Percentiles rank a stretch among this genome's conserved stretches.
phyloP scores from a whole-genome alignment of 1,284 basidiomycete species.

The Cryptococcus amylolentus region DNA sequence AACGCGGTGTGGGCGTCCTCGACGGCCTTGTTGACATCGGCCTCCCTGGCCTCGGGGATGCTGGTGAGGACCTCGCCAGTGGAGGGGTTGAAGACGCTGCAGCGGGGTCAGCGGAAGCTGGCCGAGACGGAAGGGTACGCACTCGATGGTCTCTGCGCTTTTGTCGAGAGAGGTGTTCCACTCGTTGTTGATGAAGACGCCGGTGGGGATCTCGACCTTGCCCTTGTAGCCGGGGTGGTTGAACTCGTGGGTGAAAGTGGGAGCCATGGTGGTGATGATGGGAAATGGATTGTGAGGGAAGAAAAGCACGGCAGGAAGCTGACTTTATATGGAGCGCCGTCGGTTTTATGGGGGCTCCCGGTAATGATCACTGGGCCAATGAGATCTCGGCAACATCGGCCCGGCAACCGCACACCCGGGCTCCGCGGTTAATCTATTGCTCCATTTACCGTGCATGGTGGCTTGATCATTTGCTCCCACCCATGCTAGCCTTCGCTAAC shows the following conservation, averaged over 20 bases:
- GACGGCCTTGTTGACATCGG: slow-evolving; percentile 73
- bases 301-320: slow-evolving; percentile 1
- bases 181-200: slow-evolving; percentile 78
- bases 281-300: not conserved
- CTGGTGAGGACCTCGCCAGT: slow-evolving; percentile 67
- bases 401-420: no score
- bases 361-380: no score
- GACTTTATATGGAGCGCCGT: no score
- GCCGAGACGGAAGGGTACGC: slow-evolving; percentile 16
- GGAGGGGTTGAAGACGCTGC: slow-evolving; percentile 72
- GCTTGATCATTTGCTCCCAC: no score
- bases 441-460: no score
- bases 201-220: slow-evolving; percentile 63
- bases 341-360: no score
- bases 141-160: slow-evolving; percentile 45
- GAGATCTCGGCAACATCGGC: no score
- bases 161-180: slow-evolving; percentile 67
- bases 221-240: slow-evolving; percentile 65
- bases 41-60: slow-evolving; percentile 63
- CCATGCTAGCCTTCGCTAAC: no score
- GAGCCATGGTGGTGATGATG: slow-evolving; percentile 25
- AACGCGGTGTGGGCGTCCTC: slow-evolving; percentile 72
- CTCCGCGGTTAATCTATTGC: no score
- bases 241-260: slow-evolving; percentile 59
- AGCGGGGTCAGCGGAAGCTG: not conserved